phyloP scores from a whole-genome alignment of 179 eudicot genomes.

The Beta lomatogona region DNA sequence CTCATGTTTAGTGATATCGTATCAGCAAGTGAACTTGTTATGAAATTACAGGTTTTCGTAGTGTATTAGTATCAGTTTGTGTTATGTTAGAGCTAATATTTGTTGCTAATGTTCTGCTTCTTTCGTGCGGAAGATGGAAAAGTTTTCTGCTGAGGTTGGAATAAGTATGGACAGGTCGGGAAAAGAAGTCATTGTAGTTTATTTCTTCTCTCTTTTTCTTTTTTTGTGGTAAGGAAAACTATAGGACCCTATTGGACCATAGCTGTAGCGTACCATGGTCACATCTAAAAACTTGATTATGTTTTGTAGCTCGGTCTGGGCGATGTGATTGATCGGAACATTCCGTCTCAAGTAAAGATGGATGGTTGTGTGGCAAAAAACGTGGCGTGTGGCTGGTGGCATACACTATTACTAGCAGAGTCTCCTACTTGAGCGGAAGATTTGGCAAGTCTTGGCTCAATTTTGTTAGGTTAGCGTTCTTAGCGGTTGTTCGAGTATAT shows the following conservation, averaged over 20 bases:
- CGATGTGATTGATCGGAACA: conserved; percentile 88
- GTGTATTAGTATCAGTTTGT: neutral
- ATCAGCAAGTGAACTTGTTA: neutral
- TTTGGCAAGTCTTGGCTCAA: conserved; percentile 22
- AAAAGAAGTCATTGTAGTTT: neutral
- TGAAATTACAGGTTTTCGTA: neutral
- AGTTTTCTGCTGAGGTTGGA: conserved; percentile 98
- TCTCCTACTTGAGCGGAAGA: conserved; percentile 49
- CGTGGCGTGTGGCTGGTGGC: conserved; percentile 99
- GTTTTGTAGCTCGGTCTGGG: conserved; percentile 83
- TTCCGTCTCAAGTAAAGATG: conserved; percentile 68
- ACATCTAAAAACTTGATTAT: neutral
- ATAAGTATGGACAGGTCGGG: conserved; percentile 97
- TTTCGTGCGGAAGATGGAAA: conserved; percentile 61
- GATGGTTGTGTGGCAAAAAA: conserved; percentile 67
- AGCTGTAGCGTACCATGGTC: neutral
- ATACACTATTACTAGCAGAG: conserved; percentile 82
- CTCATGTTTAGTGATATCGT: neutral
- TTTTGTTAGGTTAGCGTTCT: conserved; percentile 66
- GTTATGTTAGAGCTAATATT: neutral
- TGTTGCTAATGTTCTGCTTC: conserved; percentile 1
- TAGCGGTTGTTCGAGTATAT: neutral
- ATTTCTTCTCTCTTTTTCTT: no score
- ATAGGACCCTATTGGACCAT: no score
- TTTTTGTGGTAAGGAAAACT: no score